phyloP scores from a whole-genome alignment of 805 yeast species.

The Grigorovia transvaalensis region DNA sequence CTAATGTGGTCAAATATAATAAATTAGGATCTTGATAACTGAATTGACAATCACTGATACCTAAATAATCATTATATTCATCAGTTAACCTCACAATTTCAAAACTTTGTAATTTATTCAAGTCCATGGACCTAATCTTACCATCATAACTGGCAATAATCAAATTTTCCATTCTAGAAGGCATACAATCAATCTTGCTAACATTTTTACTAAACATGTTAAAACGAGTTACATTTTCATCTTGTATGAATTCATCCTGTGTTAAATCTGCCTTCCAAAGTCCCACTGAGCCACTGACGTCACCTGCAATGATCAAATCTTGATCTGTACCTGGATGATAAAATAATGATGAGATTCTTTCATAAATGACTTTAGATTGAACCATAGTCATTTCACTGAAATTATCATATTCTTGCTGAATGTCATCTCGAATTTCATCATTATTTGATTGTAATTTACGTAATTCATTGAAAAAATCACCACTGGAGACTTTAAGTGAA shows the following conservation, averaged over 20 bases:
- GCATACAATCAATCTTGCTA: conserved; percentile 48
- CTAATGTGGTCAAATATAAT: conserved; percentile 63
- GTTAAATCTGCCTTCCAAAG: conserved; percentile 57
- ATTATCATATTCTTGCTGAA: conserved; percentile 34
- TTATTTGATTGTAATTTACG: conserved; percentile 28
- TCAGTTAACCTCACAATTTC: conserved; percentile 52
- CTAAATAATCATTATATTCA: conserved; percentile 45
- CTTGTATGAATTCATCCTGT: conserved; percentile 26
- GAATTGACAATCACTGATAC: conserved; percentile 66
- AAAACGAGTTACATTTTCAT: conserved; percentile 48
- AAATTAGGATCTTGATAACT: conserved; percentile 40
- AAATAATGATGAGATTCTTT: conserved; percentile 60
- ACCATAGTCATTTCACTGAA: conserved; percentile 54
- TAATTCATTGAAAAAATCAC: conserved; percentile 57
- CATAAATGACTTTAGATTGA: conserved; percentile 55
- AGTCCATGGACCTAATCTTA: conserved; percentile 61
- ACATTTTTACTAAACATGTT: conserved; percentile 70
- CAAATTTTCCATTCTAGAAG: conserved; percentile 41
- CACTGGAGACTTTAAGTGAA: conserved; percentile 43
- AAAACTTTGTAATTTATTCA: conserved; percentile 45
- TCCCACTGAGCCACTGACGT: conserved; percentile 77
- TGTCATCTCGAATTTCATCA: conserved; percentile 25
- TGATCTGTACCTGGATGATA: conserved; percentile 67
- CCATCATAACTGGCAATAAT: conserved; percentile 82
- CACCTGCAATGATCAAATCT: conserved; percentile 73